Conservation (phyloP, 306 rosid species). For the Vigna trinervia region DNA sequence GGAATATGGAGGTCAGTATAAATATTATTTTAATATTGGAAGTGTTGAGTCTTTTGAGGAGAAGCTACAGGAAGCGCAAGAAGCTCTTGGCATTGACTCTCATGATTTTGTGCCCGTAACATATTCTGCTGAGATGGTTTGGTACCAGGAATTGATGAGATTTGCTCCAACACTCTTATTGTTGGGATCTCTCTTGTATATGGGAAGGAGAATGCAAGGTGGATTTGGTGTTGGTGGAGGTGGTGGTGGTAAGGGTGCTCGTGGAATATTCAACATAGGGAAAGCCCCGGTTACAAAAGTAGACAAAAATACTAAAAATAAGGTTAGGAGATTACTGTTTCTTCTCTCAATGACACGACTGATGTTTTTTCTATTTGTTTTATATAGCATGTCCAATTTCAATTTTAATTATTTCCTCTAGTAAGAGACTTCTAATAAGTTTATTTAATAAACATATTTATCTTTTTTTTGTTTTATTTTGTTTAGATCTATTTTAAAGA, state of each 20-base stretch:
- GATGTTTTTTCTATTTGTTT: slow-evolving; percentile 28
- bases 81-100: slow-evolving; percentile 76
- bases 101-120: slow-evolving; percentile 92
- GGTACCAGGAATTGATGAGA: slow-evolving; percentile 75
- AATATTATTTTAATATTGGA: slow-evolving; percentile 85
- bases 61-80: slow-evolving; percentile 97
- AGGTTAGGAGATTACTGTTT: slow-evolving; percentile 53
- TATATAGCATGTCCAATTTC: slow-evolving; percentile 9
- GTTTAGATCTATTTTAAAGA: slow-evolving; percentile 82
- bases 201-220: slow-evolving; percentile 87
- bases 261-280: slow-evolving; percentile 94
- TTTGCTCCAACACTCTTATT: slow-evolving; percentile 80
- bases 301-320: slow-evolving; percentile 89
- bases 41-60: slow-evolving; percentile 97
- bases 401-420: slow-evolving; percentile 1
- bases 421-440: neutral
- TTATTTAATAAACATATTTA: slow-evolving; percentile 14
- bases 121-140: slow-evolving; percentile 76
- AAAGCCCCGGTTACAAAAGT: slow-evolving; percentile 87
- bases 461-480: slow-evolving; percentile 22
- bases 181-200: slow-evolving; percentile 67
- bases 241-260: slow-evolving; percentile 68
- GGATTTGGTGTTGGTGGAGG: slow-evolving; percentile 86
- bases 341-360: neutral
- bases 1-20: slow-evolving; percentile 71